These are phyloP conservation scores for Ophiostoma pallidulum DNA, from an alignment of 2,329 filamentous ascomycete genomes.

Conservation along the genomic window DNA sequence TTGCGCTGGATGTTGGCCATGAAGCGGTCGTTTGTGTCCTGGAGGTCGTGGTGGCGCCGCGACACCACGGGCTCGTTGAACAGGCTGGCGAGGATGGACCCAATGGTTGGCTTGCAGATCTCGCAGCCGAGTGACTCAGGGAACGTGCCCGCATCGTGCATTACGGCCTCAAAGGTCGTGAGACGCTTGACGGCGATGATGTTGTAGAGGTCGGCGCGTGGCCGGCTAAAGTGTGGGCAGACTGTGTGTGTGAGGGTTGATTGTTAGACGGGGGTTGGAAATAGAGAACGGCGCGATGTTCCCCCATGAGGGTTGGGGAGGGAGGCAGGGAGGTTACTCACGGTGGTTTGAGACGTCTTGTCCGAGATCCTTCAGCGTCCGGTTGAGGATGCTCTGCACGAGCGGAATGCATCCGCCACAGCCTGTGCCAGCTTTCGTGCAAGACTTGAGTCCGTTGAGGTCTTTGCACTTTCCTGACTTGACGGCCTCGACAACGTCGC, in stretches of 20 bases:
- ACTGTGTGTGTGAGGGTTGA: slow-evolving; percentile 27
- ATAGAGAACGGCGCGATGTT: no score
- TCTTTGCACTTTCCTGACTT: slow-evolving; percentile 75
- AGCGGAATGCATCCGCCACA: slow-evolving; percentile 87
- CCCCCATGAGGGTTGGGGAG: no score
- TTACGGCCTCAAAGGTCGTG: slow-evolving; percentile 62
- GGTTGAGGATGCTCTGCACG: slow-evolving; percentile 83
- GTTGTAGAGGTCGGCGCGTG: slow-evolving; percentile 83
- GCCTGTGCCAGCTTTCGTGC: slow-evolving; percentile 84
- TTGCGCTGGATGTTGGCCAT: slow-evolving; percentile 86
- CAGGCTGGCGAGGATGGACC: slow-evolving; percentile 68
- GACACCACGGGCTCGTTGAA: slow-evolving; percentile 77
- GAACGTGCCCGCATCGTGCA: slow-evolving; percentile 62
- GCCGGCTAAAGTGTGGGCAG: slow-evolving; percentile 67
- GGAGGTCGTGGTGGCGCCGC: slow-evolving; percentile 64
- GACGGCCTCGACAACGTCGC: slow-evolving; percentile 61
- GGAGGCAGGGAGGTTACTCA: no score
- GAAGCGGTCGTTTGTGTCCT: slow-evolving; percentile 86
- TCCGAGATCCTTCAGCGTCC: slow-evolving; percentile 75
- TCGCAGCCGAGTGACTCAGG: slow-evolving; percentile 71
- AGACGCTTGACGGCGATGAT: slow-evolving; percentile 76
- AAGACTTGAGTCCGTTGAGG: slow-evolving; percentile 73
- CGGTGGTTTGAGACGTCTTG: slow-evolving; percentile 74
- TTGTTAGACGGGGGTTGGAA: neutral
- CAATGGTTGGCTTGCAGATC: slow-evolving; percentile 74